Percentiles rank a stretch among this genome's conserved stretches.
Conservation (phyloP, 73 alveolate species). For the Paramecium biaurelia region DNA sequence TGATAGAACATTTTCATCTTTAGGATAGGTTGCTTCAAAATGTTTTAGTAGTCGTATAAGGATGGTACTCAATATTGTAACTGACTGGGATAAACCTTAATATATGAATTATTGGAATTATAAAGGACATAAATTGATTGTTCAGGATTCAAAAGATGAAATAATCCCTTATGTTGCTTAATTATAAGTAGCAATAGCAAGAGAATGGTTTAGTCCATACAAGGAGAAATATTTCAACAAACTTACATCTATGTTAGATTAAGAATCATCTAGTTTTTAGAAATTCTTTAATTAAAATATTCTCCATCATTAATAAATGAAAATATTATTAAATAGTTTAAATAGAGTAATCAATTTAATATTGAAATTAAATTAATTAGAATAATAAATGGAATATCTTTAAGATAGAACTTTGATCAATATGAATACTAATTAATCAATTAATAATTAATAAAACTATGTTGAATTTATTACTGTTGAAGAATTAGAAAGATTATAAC, state of each 20-base stretch:
- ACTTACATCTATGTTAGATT: background rate
- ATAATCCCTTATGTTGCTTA: conserved; percentile 10
- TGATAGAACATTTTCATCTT: conserved; percentile 33
- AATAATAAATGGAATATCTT: background rate
- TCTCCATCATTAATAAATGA: background rate
- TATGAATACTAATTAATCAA: background rate
- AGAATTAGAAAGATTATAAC: background rate
- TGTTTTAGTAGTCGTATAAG: background rate
- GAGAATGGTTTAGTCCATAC: background rate
- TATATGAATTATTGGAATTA: conserved; percentile 17
- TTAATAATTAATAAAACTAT: background rate
- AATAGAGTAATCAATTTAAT: background rate
- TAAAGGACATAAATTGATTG: conserved; percentile 12
- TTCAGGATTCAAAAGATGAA: conserved; percentile 31
- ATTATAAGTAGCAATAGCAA: background rate
- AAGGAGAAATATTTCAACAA: background rate
- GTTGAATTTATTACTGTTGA: background rate
- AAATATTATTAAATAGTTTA: background rate
- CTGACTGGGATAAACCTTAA: background rate
- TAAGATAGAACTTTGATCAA: background rate
- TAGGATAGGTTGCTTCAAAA: background rate
- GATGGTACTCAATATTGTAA: background rate
- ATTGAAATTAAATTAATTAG: background rate
- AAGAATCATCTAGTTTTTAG: background rate
- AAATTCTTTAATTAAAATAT: background rate